Percentiles rank a stretch among this genome's conserved stretches.
These are phyloP conservation scores for Backusella tuberculispora DNA, from an alignment of 192 early-diverging fungal genomes.

Conservation along the genomic window DNA sequence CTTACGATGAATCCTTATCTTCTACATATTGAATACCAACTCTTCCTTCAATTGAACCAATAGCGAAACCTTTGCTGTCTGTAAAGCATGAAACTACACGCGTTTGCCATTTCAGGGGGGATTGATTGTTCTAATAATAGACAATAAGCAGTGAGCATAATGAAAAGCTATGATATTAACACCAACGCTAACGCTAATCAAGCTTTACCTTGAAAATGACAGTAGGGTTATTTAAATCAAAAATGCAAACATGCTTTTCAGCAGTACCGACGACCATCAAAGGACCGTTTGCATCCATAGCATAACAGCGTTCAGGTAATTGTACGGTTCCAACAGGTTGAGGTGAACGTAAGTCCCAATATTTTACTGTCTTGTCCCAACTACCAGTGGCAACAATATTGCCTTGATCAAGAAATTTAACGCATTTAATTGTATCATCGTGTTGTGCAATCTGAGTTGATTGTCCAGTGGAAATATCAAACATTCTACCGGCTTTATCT, in stretches of 20 bases:
- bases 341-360: slow-evolving; percentile 90
- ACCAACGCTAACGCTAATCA: background rate
- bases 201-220: slow-evolving; percentile 66
- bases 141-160: background rate
- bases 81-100: slow-evolving; percentile 82
- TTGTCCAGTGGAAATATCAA: slow-evolving; percentile 85
- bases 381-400: slow-evolving; percentile 85
- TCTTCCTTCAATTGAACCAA: slow-evolving; percentile 94
- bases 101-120: slow-evolving; percentile 87
- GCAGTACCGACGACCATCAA: slow-evolving; percentile 93
- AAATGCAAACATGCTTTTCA: slow-evolving; percentile 81
- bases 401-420: slow-evolving; percentile 74
- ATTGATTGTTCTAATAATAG: slow-evolving; percentile 34
- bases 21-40: slow-evolving; percentile 93
- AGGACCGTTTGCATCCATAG: slow-evolving; percentile 82
- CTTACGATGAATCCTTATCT: slow-evolving; percentile 68
- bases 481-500: slow-evolving; percentile 86
- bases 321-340: slow-evolving; percentile 72
- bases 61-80: slow-evolving; percentile 78
- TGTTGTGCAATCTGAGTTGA: slow-evolving; percentile 85
- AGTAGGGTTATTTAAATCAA: slow-evolving; percentile 80
- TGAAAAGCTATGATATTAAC: background rate
- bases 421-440: slow-evolving; percentile 85
- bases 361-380: slow-evolving; percentile 97
- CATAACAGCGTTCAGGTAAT: slow-evolving; percentile 88